Percentiles rank a stretch among this genome's conserved stretches.
Conservation (phyloP, 805 yeast species). For the Vanderwaltozyma verrucispora region DNA sequence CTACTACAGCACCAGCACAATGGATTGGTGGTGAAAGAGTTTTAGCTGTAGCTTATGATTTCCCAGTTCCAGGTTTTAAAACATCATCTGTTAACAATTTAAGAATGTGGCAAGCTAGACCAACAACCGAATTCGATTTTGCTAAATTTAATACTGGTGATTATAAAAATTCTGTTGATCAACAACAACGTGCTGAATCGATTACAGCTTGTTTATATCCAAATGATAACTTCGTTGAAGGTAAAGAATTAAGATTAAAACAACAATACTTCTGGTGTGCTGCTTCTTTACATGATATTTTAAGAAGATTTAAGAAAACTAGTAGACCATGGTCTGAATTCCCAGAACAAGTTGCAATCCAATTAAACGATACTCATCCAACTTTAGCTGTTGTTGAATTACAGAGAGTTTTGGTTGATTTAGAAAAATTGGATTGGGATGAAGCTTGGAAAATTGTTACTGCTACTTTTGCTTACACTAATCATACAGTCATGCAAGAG, state of each 20-base stretch:
- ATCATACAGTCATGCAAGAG: constrained; percentile 91
- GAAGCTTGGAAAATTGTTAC: constrained; percentile 80
- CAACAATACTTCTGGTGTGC: constrained; percentile 97
- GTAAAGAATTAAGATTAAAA: constrained; percentile 84
- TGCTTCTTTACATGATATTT: constrained; percentile 84
- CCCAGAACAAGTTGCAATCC: constrained; percentile 81
- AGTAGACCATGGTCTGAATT: constrained; percentile 71
- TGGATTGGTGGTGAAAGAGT: constrained; percentile 91
- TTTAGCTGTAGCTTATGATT: constrained; percentile 81
- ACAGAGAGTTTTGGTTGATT: constrained; percentile 75
- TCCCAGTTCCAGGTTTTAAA: constrained; percentile 86
- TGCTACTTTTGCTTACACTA: constrained; percentile 79
- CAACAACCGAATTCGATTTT: constrained; percentile 86
- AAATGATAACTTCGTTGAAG: constrained; percentile 83
- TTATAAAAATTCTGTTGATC: constrained; percentile 70
- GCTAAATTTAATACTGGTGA: constrained; percentile 87
- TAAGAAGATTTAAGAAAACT: constrained; percentile 78
- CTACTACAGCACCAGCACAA: constrained; percentile 47
- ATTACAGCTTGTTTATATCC: constrained; percentile 91
- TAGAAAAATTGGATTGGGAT: constrained; percentile 73
- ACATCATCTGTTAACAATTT: constrained; percentile 78
- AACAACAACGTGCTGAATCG: constrained; percentile 83
- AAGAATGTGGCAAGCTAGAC: constrained; percentile 83
- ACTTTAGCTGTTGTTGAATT: constrained; percentile 84
- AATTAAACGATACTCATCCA: constrained; percentile 91